Conservation (phyloP, 768 basidiomycete genomes). For the Roridomyces roridus region DNA sequence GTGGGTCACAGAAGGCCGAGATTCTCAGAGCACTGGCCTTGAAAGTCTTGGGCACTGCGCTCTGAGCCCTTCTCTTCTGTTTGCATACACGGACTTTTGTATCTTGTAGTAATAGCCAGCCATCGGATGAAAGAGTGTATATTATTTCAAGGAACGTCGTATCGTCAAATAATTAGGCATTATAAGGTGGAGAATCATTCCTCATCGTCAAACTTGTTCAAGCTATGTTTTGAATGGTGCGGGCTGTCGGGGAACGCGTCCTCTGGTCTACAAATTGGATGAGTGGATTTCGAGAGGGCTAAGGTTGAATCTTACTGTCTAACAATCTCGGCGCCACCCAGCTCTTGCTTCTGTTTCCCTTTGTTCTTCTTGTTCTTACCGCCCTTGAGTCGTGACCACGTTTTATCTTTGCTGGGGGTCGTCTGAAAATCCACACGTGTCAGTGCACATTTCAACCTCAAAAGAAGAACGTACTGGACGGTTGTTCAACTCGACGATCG, state of each 20-base stretch:
- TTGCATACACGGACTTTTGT: neutral
- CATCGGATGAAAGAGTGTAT: slow-evolving; percentile 1
- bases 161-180: slow-evolving; percentile 16
- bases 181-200: slow-evolving; percentile 10
- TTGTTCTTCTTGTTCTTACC: slow-evolving; percentile 27
- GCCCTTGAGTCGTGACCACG: slow-evolving; percentile 24
- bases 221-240: slow-evolving; percentile 22
- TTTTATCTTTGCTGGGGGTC: slow-evolving; percentile 18
- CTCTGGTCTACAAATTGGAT: slow-evolving; percentile 1
- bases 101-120: neutral
- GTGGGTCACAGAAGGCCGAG: slow-evolving; percentile 83
- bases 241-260: slow-evolving; percentile 27
- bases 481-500: slow-evolving; percentile 24
- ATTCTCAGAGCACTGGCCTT: slow-evolving; percentile 23
- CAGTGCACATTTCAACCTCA: neutral
- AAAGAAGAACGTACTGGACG: slow-evolving; percentile 14
- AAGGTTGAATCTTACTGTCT: neutral
- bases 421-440: neutral
- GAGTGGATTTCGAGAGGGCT: too few relatives aligned
- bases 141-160: slow-evolving; percentile 18
- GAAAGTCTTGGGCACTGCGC: slow-evolving; percentile 22
- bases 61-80: slow-evolving; percentile 1
- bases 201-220: slow-evolving; percentile 11
- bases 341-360: slow-evolving; percentile 20
- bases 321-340: slow-evolving; percentile 23